Evolutionary conservation across 2,329 filamentous ascomycete genomes (phyloP).

Genomic region (Penicillium sp.): DNA sequence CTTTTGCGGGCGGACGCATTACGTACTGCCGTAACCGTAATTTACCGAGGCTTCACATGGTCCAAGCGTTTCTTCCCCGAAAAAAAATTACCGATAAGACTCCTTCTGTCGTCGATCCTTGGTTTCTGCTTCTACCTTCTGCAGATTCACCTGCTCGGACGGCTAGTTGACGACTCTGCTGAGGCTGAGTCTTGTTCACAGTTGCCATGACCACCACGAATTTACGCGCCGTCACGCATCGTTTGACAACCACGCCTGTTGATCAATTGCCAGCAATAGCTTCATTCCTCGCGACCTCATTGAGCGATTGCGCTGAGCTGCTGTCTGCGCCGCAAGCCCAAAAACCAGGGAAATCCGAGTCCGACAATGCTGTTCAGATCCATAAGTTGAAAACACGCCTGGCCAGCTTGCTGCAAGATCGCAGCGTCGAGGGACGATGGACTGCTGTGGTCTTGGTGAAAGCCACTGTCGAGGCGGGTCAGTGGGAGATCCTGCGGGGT

Average conservation of each 20-base stretch:
- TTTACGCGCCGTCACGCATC: slow-evolving; percentile 46
- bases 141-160: too few species aligned
- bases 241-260: slow-evolving; percentile 67
- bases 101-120: slow-evolving; percentile 2
- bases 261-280: slow-evolving; percentile 70
- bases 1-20: slow-evolving; percentile 4
- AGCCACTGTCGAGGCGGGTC: slow-evolving; percentile 74
- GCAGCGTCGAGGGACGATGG: slow-evolving; percentile 70
- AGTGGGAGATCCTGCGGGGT: slow-evolving; percentile 74
- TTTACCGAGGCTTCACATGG: slow-evolving; percentile 33
- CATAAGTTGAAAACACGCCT: slow-evolving; percentile 80
- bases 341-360: slow-evolving; percentile 58
- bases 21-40: slow-evolving; percentile 25
- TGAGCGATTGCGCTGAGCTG: slow-evolving; percentile 55
- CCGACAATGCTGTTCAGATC: slow-evolving; percentile 67
- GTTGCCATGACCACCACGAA: slow-evolving; percentile 33
- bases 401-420: slow-evolving; percentile 73
- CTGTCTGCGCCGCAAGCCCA: slow-evolving; percentile 62
- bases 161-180: too few species aligned
- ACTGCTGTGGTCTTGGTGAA: slow-evolving; percentile 76
- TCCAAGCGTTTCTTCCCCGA: slow-evolving; percentile 26
- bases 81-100: slow-evolving; percentile 23
- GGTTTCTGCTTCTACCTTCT: slow-evolving; percentile 1
- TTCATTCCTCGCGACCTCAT: slow-evolving; percentile 61
- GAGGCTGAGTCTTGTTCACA: too few species aligned